phyloP scores from a whole-genome alignment of 805 yeast species.

The Saccharomyces eubayanus region DNA sequence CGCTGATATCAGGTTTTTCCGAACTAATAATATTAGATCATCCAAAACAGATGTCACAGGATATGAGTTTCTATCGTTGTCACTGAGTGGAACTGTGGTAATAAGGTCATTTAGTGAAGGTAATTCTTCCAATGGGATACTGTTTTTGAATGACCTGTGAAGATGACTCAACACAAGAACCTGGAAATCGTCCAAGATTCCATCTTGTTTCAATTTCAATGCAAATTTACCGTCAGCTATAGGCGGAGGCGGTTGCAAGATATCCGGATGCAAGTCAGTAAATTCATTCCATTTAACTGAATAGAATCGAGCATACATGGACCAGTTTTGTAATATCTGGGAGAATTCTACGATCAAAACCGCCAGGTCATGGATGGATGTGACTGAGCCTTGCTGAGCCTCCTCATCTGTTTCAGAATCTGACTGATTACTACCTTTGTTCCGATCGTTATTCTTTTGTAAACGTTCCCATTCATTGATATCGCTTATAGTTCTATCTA shows the following conservation, averaged over 20 bases:
- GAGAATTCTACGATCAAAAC: conserved; percentile 56
- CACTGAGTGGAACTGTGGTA: conserved; percentile 13
- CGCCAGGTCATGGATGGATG: conserved; percentile 9
- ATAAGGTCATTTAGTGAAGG: conserved; percentile 44
- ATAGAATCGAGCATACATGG: conserved; percentile 65
- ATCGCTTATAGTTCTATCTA: conserved; percentile 49
- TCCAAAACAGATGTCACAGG: conserved; percentile 82
- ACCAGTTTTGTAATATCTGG: conserved; percentile 77
- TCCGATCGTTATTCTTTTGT: conserved; percentile 3
- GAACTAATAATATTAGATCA: conserved; percentile 68
- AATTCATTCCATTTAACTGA: conserved; percentile 58
- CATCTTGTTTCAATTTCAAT: conserved; percentile 28
- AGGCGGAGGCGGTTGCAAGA: conserved; percentile 19
- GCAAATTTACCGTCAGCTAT: conserved; percentile 22
- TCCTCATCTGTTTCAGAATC: conserved; percentile 20
- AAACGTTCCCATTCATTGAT: conserved; percentile 9
- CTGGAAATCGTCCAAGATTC: conserved; percentile 55
- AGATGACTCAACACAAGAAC: conserved; percentile 56
- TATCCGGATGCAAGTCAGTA: conserved; percentile 3
- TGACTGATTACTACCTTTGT: conserved; percentile 5
- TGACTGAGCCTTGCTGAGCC: conserved; percentile 24
- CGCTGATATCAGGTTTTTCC: conserved; percentile 54
- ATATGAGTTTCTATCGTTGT: conserved; percentile 27
- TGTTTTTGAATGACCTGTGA: conserved; percentile 71
- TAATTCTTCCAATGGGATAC: conserved; percentile 68